Base-by-base conservation (phyloP, 352 stramenopile genomes). In the Pythium dissotocum region DNA sequence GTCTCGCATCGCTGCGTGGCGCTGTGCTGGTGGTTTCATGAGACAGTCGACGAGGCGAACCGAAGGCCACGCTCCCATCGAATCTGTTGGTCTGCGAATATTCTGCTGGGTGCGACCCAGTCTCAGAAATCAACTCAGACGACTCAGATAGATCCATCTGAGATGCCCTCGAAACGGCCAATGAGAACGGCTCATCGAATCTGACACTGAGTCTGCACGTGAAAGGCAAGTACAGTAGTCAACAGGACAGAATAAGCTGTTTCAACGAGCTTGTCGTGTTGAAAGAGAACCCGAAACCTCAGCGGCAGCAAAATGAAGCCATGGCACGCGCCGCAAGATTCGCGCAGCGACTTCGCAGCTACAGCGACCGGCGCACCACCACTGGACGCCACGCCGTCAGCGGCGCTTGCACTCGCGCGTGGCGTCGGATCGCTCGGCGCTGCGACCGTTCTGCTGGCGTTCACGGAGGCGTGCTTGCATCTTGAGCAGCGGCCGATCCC, bases 401-500 rank as follows among this genome's bases (percentile, higher is more conserved):
- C 40, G 18, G 16, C 12, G 4, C 21, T 60, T 6, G 60, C 62
- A 2, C 46, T 53, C 0, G 62, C 28, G 12, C 59, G 32, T 42
- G 33, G 16, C 6, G 56, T 57, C 14, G 57, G 38, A 0, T 53
- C 36, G 10, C 51, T 63, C 8, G 63, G 51, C 21, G 52, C 67
- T 28, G 44, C 72, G 30, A 89, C 81, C 8, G 72, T 87, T 10
- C 60, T 76, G 3, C 53, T 88, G 16, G 83, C 82, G 33, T 94
- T 94, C 58, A 68, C 76, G 2, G 87, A 94, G 67, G 84, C 70
- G 21, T 94, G 83, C 57, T 35, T 89, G 18, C 72, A 78, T 58
- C 57, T 92, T 18, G 73, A 83, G 51, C 78, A 75, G 2, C 77
- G 79, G 1, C 87, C 87, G 6, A 85, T 94, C 46, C 87, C 87